Conservation (phyloP, 2,329 filamentous ascomycete species). For the Huntiella decipiens region DNA sequence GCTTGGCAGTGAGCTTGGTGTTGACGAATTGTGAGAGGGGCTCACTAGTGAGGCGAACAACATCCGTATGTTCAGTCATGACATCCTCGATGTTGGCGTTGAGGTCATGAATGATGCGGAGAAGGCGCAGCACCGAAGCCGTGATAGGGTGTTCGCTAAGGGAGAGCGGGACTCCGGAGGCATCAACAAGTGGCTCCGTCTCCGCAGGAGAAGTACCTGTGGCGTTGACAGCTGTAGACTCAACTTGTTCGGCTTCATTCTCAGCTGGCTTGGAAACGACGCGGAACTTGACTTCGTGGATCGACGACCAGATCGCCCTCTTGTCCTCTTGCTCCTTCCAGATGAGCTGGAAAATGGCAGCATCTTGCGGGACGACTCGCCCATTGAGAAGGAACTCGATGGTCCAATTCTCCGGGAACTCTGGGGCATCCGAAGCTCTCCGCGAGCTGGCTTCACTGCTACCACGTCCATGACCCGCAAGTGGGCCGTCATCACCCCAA, state of each 20-base stretch:
- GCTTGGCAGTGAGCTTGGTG: conserved; percentile 90
- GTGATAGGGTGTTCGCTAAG: conserved; percentile 70
- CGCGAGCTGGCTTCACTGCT: background rate
- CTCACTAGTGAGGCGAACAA: conserved; percentile 55
- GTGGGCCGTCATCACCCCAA: conserved; percentile 60
- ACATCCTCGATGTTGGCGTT: conserved; percentile 91
- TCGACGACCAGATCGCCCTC: conserved; percentile 72
- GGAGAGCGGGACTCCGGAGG: conserved; percentile 49
- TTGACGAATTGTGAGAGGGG: conserved; percentile 91
- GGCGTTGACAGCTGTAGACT: conserved; percentile 24
- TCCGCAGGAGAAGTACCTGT: conserved; percentile 1
- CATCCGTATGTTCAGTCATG: conserved; percentile 55
- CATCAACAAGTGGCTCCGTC: conserved; percentile 21
- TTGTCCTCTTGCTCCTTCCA: conserved; percentile 32
- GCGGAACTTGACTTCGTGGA: conserved; percentile 83
- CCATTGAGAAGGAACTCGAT: conserved; percentile 83
- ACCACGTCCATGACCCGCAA: conserved; percentile 41
- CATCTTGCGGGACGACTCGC: conserved; percentile 72
- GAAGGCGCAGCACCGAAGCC: conserved; percentile 66
- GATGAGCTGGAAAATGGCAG: conserved; percentile 87
- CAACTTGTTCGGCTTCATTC: conserved; percentile 42
- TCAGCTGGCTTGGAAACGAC: conserved; percentile 59
- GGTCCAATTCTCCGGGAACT: conserved; percentile 52
- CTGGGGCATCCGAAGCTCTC: background rate
- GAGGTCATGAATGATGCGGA: conserved; percentile 79